Evolutionary conservation across 2,329 filamentous ascomycete species (phyloP), one percentile per base, ranked within the genome.

Genomic region (Claviceps digitariae): DNA sequence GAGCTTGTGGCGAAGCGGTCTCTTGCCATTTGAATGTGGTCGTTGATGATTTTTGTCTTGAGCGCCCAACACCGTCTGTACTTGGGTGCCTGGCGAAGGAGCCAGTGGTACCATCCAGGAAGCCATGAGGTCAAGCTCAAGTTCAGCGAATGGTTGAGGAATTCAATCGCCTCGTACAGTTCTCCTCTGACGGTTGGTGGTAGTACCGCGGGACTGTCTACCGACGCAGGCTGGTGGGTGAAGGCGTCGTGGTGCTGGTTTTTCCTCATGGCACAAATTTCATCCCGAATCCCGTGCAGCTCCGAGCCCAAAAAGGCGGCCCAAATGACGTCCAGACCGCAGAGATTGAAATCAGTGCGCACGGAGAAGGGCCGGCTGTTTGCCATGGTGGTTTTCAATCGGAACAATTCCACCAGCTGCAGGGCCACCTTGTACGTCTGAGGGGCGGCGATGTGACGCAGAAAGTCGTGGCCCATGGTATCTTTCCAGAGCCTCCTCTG

Each of bases 401-500:
- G 52, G 66, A 67, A 71, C n/a, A 72, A 21, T 7, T 62, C 55
- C 31, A 70, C 59, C 31, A 72, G 54, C 23, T 63, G 60, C 34
- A 54, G 48, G 8, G 63, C 59, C 12, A 59, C 58, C 12, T 59
- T 57, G 55, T 71, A 67, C 4, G 71, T 57, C 9, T 63, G 59
- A 0, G 69, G 69, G 0, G 63, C 68, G 8, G 52, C 55, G 10
- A 53, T 53, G 9, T 60, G 51, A 44, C 57, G 61, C 12, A 72
- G 57, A 50, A 71, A 72, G 0, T 56, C 58, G 1, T 64, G 64
- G 2, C 64, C 58, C 67, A 72, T 71, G 31, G 69, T 57, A 53
- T 72, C 64, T 46, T 66, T 65, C 48, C 71, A 58, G 2, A 71
- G 62, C 15, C 64, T 63, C 6, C 66, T 62, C 50, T 67, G 63